phyloP scores from a whole-genome alignment of 2,329 filamentous ascomycete species.

The Emmonsia crescens region DNA sequence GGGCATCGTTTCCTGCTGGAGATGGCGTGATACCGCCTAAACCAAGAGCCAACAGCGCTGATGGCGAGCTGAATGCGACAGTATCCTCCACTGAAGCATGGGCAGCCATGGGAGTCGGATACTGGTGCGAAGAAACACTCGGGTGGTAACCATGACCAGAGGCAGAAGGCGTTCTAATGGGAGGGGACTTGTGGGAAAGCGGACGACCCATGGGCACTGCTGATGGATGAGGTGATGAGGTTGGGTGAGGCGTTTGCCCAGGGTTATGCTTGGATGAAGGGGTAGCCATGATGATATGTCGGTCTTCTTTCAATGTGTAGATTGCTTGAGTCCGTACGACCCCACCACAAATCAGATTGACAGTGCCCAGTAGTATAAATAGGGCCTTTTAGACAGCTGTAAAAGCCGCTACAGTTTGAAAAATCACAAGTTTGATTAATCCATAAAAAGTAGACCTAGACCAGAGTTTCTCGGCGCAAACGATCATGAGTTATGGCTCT shows the following conservation, averaged over 20 bases:
- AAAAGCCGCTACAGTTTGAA: neutral
- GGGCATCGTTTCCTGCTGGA: conserved; percentile 26
- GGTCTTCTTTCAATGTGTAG: neutral
- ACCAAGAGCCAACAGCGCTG: conserved; percentile 35
- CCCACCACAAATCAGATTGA: neutral
- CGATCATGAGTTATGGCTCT: neutral
- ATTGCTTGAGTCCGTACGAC: neutral
- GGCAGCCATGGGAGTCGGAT: conserved; percentile 33
- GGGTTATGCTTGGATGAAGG: conserved; percentile 34
- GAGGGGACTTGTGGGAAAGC: conserved; percentile 36
- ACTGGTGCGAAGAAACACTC: conserved; percentile 31
- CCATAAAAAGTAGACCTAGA: neutral
- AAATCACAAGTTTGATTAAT: neutral
- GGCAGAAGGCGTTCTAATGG: conserved; percentile 34
- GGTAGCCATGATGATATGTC: conserved; percentile 29
- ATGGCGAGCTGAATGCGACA: conserved; percentile 35
- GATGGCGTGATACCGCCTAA: conserved; percentile 33
- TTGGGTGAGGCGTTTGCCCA: conserved; percentile 33
- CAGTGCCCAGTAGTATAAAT: neutral
- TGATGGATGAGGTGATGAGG: conserved; percentile 34
- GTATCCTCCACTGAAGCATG: conserved; percentile 29
- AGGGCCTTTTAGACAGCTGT: neutral
- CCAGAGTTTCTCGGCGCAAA: neutral
- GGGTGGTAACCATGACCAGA: conserved; percentile 27
- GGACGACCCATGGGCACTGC: conserved; percentile 30